phyloP scores from a whole-genome alignment of 257 asterid genomes.

The Fraxinus pennsylvanica region DNA sequence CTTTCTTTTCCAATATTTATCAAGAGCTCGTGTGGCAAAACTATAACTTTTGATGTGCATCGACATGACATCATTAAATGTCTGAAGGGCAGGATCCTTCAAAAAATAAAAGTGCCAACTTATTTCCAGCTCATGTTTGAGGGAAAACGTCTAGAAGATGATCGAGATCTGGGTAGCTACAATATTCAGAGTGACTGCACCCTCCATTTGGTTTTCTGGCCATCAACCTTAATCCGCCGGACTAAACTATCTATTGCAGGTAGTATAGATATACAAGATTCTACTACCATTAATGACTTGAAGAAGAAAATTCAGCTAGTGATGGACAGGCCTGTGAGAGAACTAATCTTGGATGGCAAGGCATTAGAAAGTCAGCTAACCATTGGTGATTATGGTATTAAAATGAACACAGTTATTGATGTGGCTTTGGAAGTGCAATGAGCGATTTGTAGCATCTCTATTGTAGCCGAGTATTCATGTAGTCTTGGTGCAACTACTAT shows the following conservation, averaged over 20 bases:
- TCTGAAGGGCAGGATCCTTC: conserved; percentile 24
- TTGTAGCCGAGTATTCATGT: not conserved
- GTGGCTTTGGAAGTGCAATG: not conserved
- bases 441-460: not conserved
- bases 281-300: not conserved
- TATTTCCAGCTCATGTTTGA: conserved; percentile 22
- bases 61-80: not conserved
- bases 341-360: not conserved
- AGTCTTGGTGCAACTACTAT: too few species aligned
- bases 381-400: not conserved
- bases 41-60: conserved; percentile 8
- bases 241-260: not conserved
- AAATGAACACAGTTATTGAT: not conserved
- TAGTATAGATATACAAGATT: not conserved
- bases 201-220: not conserved
- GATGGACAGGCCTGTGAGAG: not conserved
- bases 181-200: conserved; percentile 13
- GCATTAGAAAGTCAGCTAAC: not conserved
- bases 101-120: conserved; percentile 21
- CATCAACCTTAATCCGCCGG: not conserved
- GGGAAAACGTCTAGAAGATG: conserved; percentile 22
- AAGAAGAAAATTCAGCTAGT: not conserved
- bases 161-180: conserved; percentile 27
- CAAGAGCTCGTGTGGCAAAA: not conserved
- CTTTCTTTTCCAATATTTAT: conserved; percentile 23